phyloP scores from a whole-genome alignment of 495 filamentous ascomycete species.

The Penicillium ochrochloron region DNA sequence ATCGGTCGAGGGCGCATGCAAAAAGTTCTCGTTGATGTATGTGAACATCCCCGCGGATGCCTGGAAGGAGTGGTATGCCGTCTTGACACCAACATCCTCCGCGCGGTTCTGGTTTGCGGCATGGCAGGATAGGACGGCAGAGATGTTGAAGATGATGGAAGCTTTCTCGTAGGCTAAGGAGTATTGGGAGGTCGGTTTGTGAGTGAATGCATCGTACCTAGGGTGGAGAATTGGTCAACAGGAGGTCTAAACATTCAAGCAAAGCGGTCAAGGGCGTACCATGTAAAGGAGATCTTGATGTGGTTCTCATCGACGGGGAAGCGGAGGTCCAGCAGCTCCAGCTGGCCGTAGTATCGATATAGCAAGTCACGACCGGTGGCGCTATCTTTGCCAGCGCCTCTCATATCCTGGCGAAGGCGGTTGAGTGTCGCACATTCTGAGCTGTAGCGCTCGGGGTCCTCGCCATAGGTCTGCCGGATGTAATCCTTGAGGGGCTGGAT shows the following conservation, averaged over 20 bases:
- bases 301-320: conserved; percentile 99
- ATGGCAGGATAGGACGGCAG: conserved; percentile 94
- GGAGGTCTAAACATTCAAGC: background rate
- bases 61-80: conserved; percentile 97
- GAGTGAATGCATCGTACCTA: conserved; percentile 98
- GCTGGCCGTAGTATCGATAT: conserved; percentile 96
- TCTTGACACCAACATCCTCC: conserved; percentile 92
- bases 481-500: conserved; percentile 89
- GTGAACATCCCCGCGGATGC: conserved; percentile 99
- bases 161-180: conserved; percentile 98
- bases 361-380: conserved; percentile 90
- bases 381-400: conserved; percentile 95
- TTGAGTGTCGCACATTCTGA: conserved; percentile 96
- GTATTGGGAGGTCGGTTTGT: conserved; percentile 93
- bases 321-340: conserved; percentile 90
- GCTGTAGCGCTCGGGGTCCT: conserved; percentile 91
- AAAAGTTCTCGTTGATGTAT: conserved; percentile 99
- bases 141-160: conserved; percentile 99
- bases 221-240: background rate
- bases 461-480: conserved; percentile 90
- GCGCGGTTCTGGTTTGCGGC: conserved; percentile 90
- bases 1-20: conserved; percentile 94
- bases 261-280: conserved; percentile 57
- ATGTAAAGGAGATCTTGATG: conserved; percentile 98
- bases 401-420: conserved; percentile 97